A percentile compares a stretch with the other conserved stretches of the same genome.
These are phyloP conservation scores for Pouteria campechiana DNA, from an alignment of 179 eudicot genomes.

Conservation along the genomic window DNA sequence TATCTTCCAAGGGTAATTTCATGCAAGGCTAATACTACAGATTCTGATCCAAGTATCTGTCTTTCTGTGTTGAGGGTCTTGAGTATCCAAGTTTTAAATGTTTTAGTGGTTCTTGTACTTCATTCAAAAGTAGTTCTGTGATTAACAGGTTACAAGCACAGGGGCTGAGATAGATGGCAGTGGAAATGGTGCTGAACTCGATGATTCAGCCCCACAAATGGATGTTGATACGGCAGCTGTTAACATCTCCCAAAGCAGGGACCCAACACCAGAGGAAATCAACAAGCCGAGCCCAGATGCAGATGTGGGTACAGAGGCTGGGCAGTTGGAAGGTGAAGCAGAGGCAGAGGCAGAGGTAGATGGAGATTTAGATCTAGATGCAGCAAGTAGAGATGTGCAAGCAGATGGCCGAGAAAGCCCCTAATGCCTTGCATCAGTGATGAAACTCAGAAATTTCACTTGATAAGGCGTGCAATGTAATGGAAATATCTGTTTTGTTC, in stretches of 20 bases:
- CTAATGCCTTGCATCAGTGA: too few species aligned
- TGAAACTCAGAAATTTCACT: too few species aligned
- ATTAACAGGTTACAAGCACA: constrained; percentile 33
- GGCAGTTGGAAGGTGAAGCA: constrained; percentile 49
- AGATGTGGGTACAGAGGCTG: constrained; percentile 60
- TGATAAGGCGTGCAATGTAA: too few species aligned
- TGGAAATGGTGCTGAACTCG: constrained; percentile 51
- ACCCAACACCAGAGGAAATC: constrained; percentile 52
- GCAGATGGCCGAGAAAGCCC: too few species aligned
- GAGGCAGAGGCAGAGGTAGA: constrained; percentile 37
- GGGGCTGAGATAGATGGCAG: constrained; percentile 60
- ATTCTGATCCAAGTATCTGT: too few species aligned
- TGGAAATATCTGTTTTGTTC: too few species aligned
- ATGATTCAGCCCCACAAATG: constrained; percentile 39
- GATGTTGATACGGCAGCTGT: constrained; percentile 49
- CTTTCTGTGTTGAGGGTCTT: background rate
- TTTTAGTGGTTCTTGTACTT: background rate
- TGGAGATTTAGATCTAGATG: constrained; percentile 57
- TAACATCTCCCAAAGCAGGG: constrained; percentile 42
- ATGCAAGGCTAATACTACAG: too few species aligned
- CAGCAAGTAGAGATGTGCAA: constrained; percentile 3
- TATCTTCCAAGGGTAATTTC: too few species aligned
- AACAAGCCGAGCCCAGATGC: constrained; percentile 65
- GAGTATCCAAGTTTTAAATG: background rate
- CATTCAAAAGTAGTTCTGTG: background rate